These are phyloP conservation scores for Xylaria digitata DNA, from an alignment of 2,329 filamentous ascomycete species.

Conservation along the genomic window DNA sequence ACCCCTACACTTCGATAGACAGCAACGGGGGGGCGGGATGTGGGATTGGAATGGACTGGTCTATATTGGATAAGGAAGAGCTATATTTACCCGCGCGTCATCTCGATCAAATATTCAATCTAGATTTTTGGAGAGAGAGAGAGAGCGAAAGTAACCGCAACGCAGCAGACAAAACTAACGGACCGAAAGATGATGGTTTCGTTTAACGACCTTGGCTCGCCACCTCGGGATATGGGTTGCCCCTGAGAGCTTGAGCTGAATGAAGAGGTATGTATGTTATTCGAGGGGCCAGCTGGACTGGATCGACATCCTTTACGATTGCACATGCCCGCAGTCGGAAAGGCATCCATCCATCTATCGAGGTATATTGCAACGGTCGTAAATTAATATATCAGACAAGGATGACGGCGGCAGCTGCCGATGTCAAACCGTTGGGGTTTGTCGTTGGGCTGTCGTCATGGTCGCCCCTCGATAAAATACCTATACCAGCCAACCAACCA, in stretches of 20 bases:
- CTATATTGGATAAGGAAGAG: constrained; percentile 32
- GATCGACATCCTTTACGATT: constrained; percentile 10
- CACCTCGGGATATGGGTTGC: not conserved
- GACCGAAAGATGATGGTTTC: not conserved
- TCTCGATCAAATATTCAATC: constrained; percentile 1
- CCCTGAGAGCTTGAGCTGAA: not conserved
- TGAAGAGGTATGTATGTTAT: not conserved
- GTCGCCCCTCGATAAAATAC: no score
- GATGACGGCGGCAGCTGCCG: constrained; percentile 25
- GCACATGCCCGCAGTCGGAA: not conserved
- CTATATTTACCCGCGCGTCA: constrained; percentile 21
- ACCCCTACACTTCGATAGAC: not conserved
- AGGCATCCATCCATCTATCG: no score
- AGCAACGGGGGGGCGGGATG: constrained; percentile 4
- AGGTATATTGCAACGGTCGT: constrained; percentile 9
- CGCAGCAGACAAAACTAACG: constrained; percentile 10
- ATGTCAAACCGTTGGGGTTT: constrained; percentile 3
- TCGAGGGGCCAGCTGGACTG: not conserved
- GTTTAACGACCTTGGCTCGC: not conserved
- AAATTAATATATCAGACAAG: constrained; percentile 12
- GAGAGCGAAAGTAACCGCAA: not conserved
- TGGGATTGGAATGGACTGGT: constrained; percentile 10
- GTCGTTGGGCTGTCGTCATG: constrained; percentile 14
- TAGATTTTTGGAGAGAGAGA: not conserved
- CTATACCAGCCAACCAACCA: not conserved